Evolutionary conservation across 805 yeast genomes (phyloP).

Genomic region (Myxozyma lipomycoides): DNA sequence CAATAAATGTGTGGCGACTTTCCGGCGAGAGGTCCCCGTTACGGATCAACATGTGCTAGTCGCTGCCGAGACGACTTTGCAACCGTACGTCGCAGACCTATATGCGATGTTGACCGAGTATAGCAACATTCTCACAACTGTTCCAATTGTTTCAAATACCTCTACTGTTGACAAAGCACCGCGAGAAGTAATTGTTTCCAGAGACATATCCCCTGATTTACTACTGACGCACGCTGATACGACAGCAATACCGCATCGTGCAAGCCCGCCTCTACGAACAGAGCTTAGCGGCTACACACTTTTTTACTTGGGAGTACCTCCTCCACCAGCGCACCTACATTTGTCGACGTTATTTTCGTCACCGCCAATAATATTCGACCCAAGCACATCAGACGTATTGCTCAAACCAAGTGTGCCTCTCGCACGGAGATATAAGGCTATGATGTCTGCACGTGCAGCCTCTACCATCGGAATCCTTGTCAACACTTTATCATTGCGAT

Average conservation of each 20-base stretch:
- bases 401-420: conserved; percentile 42
- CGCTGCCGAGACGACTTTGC: conserved; percentile 30
- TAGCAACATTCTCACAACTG: conserved; percentile 18
- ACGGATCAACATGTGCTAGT: conserved; percentile 42
- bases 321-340: conserved; percentile 71
- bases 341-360: conserved; percentile 63
- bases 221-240: conserved; percentile 4
- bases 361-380: conserved; percentile 17
- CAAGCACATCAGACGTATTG: background rate
- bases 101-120: conserved; percentile 7
- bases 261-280: conserved; percentile 22
- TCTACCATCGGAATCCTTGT: conserved; percentile 89
- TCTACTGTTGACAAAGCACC: conserved; percentile 1
- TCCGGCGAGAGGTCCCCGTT: conserved; percentile 45
- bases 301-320: conserved; percentile 70
- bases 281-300: conserved; percentile 49
- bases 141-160: conserved; percentile 10
- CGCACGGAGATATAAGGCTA: conserved; percentile 75
- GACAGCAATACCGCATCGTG: conserved; percentile 28
- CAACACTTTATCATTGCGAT: conserved; percentile 78
- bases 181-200: conserved; percentile 1
- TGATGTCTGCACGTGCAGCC: conserved; percentile 86
- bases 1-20: conserved; percentile 39
- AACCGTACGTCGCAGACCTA: conserved; percentile 15
- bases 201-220: background rate